Base-by-base conservation (phyloP, 495 filamentous ascomycete genomes). In the Tuber melanosporum region DNA sequence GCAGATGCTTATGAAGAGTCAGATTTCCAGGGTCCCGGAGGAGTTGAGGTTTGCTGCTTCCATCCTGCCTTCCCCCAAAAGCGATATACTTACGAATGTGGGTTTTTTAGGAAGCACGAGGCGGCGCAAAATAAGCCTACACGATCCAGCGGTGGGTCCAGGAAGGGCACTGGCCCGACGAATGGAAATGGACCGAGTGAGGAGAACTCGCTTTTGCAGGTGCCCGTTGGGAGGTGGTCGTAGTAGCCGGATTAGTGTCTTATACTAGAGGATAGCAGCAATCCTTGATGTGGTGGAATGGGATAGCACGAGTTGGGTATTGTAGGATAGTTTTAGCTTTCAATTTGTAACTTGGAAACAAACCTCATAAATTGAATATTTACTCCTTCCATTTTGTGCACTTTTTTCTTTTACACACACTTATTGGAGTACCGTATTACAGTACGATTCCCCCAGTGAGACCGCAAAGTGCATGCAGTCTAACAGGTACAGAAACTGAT, bases 1-100 rank as follows among this genome's bases (percentile, higher is more conserved):
- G 85, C 93, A 97, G 87, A 98, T 99, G 91, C 89, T 99, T 66
- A 92, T 89, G 78, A 98, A 98, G 88, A 95, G 92, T 36, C 89
- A 89, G 1, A 96, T 98, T 71, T 94, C 91, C 7, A 90, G 93
- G 73, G 93, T 98, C 26, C 96, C 95, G 4, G 95, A 99, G 76
- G 95, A 98, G 84, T 86, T 99, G 76, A 88, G 93, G 84, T 82
- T 76, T 73, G 77, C 73, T 62, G 42, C 20, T 14, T 0, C 20
- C 7, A 8, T 44, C 32, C 12, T 45, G 39, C 7, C 20, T 0
- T 36, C 42, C 6, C 14, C 69, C 49, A 43, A 19, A 6, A 8
- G 19, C 73, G 36, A 15, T 14, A n/a, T 9, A 62, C n/a, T 62
- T 62, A 62, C 10, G 22, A 32, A 46, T 39, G 26, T 8, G 39